Conservation (phyloP, 2,329 filamentous ascomycete genomes). For the Tolypocladium cylindrosporum region DNA sequence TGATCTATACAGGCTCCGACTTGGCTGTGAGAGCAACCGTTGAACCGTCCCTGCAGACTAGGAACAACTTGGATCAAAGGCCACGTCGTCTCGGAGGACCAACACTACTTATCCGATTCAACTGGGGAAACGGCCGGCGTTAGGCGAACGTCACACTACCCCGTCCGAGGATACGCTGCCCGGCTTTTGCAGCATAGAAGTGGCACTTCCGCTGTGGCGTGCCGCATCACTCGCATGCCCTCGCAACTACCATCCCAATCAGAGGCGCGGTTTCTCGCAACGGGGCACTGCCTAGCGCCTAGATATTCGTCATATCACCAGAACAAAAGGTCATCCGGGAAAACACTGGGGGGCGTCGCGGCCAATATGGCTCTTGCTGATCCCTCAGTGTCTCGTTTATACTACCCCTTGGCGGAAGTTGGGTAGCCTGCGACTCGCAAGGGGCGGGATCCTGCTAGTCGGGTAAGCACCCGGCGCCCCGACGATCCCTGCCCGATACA, state of each 20-base stretch:
- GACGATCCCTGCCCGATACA: not conserved
- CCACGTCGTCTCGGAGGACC: not conserved
- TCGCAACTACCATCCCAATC: not conserved
- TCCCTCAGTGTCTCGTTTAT: not conserved
- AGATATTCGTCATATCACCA: not conserved
- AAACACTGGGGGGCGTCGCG: not conserved
- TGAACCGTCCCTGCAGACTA: not conserved
- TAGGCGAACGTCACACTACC: not conserved
- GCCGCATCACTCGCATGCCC: not conserved
- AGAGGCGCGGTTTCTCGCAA: not conserved
- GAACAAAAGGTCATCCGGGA: not conserved
- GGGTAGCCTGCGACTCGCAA: not conserved
- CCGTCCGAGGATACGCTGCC: not conserved
- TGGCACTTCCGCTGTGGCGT: not conserved
- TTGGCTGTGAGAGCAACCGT: not conserved
- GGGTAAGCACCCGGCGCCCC: not conserved
- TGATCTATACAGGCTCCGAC: not conserved
- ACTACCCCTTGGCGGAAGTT: not conserved
- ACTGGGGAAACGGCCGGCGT: too few species aligned
- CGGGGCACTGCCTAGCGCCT: not conserved
- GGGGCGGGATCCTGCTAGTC: not conserved
- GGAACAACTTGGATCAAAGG: not conserved
- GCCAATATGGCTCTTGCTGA: not conserved
- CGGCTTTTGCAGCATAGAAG: not conserved
- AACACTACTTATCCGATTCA: not conserved